Evolutionary conservation across 768 basidiomycete species (phyloP).

Genomic region (Terana coerulea): DNA sequence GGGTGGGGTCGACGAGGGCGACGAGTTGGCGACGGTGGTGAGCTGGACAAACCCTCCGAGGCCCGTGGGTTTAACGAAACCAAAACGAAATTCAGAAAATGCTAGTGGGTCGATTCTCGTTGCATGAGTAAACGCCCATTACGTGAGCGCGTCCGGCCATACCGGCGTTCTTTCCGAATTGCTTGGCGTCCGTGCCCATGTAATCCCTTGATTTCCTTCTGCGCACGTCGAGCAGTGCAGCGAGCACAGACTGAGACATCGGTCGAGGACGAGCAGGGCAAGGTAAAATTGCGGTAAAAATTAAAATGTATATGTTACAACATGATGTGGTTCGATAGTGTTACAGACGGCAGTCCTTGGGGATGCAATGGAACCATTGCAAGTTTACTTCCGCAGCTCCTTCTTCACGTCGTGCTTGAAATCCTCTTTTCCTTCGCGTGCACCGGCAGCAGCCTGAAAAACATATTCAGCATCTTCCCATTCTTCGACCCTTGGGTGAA

Average conservation of each 20-base stretch:
- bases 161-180: neutral
- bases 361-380: neutral
- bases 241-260: no score
- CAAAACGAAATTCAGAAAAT: no score
- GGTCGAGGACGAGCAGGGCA: neutral
- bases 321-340: neutral
- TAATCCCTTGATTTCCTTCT: no score
- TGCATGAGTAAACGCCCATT: neutral
- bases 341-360: neutral
- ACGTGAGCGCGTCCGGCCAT: neutral
- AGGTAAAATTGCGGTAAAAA: neutral
- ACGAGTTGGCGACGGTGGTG: slow-evolving; percentile 10
- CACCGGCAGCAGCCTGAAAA: slow-evolving; percentile 21
- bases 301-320: neutral
- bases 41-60: no score
- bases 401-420: slow-evolving; percentile 26
- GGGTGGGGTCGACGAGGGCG: slow-evolving; percentile 30
- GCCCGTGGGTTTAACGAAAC: no score
- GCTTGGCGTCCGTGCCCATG: neutral
- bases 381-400: slow-evolving; percentile 25
- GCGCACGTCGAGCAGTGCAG: no score
- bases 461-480: no score
- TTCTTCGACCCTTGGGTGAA: no score
- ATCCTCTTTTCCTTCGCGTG: slow-evolving; percentile 21
- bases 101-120: neutral